These are phyloP conservation scores for Cryptococcus sp. DNA, from an alignment of 1,284 basidiomycete species.

Conservation along the genomic window DNA sequence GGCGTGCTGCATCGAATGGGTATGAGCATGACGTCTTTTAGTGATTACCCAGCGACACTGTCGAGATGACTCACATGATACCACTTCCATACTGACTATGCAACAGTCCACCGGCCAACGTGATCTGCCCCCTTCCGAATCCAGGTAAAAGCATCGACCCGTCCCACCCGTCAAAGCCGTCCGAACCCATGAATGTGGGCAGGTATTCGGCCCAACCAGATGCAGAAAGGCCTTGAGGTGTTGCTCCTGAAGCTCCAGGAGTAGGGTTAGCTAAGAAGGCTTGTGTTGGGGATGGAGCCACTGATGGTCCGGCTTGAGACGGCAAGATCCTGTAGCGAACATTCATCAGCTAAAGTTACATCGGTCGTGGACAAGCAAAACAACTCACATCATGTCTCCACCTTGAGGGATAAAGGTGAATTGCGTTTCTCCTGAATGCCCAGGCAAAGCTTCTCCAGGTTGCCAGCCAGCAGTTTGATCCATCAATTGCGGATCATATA, in stretches of 20 bases:
- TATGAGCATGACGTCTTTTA: no score
- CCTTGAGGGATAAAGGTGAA: slow-evolving; percentile 50
- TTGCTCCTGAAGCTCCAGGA: slow-evolving; percentile 12
- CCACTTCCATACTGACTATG: slow-evolving; percentile 52
- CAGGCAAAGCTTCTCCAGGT: slow-evolving; percentile 31
- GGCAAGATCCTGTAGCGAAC: slow-evolving; percentile 41
- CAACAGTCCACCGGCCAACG: slow-evolving; percentile 49
- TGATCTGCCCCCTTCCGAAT: slow-evolving; percentile 51
- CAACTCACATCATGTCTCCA: slow-evolving; percentile 50
- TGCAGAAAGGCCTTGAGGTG: background rate
- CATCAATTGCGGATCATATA: slow-evolving; percentile 44
- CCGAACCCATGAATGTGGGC: slow-evolving; percentile 48
- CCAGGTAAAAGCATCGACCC: slow-evolving; percentile 51
- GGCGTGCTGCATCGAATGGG: slow-evolving; percentile 8
- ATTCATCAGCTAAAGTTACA: background rate
- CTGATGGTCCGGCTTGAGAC: slow-evolving; percentile 45
- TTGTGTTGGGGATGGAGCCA: slow-evolving; percentile 42
- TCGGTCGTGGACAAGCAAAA: background rate
- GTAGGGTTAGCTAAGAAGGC: slow-evolving; percentile 19
- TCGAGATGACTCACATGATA: slow-evolving; percentile 48
- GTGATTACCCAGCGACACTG: no score
- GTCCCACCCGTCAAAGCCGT: slow-evolving; percentile 53
- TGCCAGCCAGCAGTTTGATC: slow-evolving; percentile 35
- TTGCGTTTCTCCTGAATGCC: slow-evolving; percentile 30
- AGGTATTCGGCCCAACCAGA: slow-evolving; percentile 47